Evolutionary conservation across 2,329 filamentous ascomycete genomes (phyloP).

Genomic region (Ascochyta lentis): DNA sequence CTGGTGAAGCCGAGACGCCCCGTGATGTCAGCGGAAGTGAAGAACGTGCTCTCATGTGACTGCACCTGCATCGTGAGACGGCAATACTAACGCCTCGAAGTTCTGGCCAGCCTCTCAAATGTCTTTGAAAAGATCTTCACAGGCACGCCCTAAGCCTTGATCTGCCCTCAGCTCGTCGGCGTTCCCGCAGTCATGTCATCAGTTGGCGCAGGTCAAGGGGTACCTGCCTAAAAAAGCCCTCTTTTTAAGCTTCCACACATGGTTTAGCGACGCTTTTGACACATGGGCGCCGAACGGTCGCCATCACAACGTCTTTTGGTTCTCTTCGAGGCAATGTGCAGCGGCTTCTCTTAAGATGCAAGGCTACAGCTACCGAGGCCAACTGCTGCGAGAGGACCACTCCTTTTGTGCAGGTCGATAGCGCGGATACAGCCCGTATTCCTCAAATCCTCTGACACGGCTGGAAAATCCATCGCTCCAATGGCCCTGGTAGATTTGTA

Average conservation of each 20-base stretch:
- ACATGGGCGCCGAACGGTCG: slow-evolving; percentile 7
- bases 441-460: background rate
- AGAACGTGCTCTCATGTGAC: slow-evolving; percentile 1
- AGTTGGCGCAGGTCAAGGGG: slow-evolving; percentile 4
- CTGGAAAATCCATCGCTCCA: background rate
- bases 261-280: slow-evolving; percentile 13
- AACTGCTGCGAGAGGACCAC: background rate
- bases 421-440: background rate
- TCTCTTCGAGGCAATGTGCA: background rate
- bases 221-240: slow-evolving; percentile 11
- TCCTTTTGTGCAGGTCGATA: slow-evolving; percentile 1
- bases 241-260: background rate
- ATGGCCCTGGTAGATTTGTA: background rate
- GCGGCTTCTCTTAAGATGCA: background rate
- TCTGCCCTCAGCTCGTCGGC: background rate
- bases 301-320: background rate
- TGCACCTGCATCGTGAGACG: background rate
- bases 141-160: background rate
- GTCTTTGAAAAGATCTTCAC: background rate
- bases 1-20: background rate
- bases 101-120: background rate
- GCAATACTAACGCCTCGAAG: slow-evolving; percentile 2
- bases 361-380: background rate
- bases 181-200: background rate
- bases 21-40: background rate